These are phyloP conservation scores for Blastomyces silverae DNA, from an alignment of 2,329 filamentous ascomycete genomes.

Conservation along the genomic window DNA sequence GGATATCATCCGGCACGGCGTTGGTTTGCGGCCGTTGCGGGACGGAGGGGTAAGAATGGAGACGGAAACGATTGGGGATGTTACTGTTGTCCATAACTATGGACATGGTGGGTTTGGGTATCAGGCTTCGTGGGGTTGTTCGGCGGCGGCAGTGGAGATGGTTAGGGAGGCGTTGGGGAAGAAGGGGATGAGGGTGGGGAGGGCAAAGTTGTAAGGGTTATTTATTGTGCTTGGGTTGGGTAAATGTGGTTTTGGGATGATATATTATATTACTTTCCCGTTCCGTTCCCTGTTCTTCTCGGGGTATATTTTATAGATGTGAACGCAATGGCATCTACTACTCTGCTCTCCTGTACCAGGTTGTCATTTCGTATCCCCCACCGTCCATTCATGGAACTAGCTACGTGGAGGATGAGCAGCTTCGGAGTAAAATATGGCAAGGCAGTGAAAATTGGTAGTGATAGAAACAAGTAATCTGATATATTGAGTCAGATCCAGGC, in stretches of 20 bases:
- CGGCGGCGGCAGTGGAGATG: constrained; percentile 58
- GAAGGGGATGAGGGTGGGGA: constrained; percentile 19
- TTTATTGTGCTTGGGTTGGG: neutral
- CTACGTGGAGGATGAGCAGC: neutral
- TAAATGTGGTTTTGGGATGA: neutral
- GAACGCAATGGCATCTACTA: neutral
- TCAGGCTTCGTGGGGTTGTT: constrained; percentile 61
- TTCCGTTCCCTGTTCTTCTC: neutral
- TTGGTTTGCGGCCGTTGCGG: constrained; percentile 71
- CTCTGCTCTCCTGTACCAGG: neutral
- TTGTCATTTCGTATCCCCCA: neutral
- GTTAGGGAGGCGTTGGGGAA: constrained; percentile 49
- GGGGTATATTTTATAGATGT: neutral
- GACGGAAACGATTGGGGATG: constrained; percentile 58
- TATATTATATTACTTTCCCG: neutral
- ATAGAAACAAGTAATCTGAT: neutral
- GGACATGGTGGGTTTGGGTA: constrained; percentile 55
- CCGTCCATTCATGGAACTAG: too few relatives aligned
- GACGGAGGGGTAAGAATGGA: constrained; percentile 69
- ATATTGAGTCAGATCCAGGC: neutral
- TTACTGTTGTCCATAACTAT: constrained; percentile 46
- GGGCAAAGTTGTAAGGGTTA: neutral
- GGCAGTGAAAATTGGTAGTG: neutral
- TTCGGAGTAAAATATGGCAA: neutral
- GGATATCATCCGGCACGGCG: constrained; percentile 70